These are phyloP conservation scores for Pulveroboletus sp. DNA, from an alignment of 768 basidiomycete species.

Conservation along the genomic window DNA sequence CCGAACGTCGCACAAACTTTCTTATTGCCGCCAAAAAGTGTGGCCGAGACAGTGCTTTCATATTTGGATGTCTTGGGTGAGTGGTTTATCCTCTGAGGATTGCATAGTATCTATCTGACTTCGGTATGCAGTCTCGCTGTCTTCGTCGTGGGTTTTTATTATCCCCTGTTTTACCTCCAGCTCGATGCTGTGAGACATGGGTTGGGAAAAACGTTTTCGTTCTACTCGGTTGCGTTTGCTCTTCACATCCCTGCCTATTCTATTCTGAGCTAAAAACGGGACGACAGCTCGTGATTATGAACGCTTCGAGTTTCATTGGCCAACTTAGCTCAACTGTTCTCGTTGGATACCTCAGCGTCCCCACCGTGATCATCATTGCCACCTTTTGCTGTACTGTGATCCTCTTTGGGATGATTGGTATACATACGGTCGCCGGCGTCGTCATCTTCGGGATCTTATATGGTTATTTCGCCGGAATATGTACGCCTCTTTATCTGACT, in stretches of 20 bases:
- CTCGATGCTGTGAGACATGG: constrained; percentile 47
- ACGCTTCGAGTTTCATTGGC: constrained; percentile 50
- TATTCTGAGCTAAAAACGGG: neutral
- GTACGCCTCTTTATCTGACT: constrained; percentile 20
- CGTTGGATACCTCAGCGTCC: constrained; percentile 39
- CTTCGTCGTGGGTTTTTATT: constrained; percentile 43
- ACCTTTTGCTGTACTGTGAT: constrained; percentile 36
- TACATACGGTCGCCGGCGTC: constrained; percentile 36
- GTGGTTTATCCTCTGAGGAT: neutral
- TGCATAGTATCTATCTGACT: neutral
- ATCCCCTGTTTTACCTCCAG: constrained; percentile 59
- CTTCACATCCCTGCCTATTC: neutral
- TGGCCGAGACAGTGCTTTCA: constrained; percentile 21
- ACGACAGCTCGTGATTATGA: constrained; percentile 50
- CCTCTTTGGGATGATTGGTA: constrained; percentile 45
- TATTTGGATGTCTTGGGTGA: constrained; percentile 27
- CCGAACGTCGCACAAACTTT: constrained; percentile 22
- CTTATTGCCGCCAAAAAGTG: constrained; percentile 20
- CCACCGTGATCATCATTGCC: constrained; percentile 34
- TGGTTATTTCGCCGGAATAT: constrained; percentile 50
- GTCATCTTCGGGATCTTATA: constrained; percentile 42
- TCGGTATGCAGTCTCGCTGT: constrained; percentile 18
- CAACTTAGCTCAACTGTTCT: constrained; percentile 47
- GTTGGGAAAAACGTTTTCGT: constrained; percentile 44
- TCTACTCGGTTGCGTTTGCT: constrained; percentile 45